Base-by-base conservation (phyloP, 108 stramenopile genomes). In the Nitzschia sp. region DNA sequence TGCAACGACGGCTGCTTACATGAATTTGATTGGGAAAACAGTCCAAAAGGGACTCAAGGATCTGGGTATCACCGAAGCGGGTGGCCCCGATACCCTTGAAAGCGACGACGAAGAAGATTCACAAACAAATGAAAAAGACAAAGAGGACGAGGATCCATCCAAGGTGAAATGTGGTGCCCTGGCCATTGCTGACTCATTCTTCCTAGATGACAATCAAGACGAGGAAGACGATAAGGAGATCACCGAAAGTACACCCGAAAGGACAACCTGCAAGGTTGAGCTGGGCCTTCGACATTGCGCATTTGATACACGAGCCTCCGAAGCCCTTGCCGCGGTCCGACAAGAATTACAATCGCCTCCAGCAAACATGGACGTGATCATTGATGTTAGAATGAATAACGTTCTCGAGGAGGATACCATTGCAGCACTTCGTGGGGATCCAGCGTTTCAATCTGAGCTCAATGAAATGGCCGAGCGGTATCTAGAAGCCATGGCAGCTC, bases 21-120 rank as follows among this genome's bases (percentile, higher is more conserved):
- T 94, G 76, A 84, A 72, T 42, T 76, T 80, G 46, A 64, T 89
- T 66, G 77, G 81, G 5, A 84, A 84, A 48, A 72, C 55, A 29
- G 45, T 94, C 5, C 82, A 83, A 62, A 84, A 73, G 59, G 78
- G 86, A 26, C 68, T 85, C 28, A 84, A 90, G 56, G 86, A 79
- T 51, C 68, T 78, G 56, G 85, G 84, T 45, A 54, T 83, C 17
- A 31, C 34, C 8, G 81, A 82, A 49, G 81, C 71, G 31, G 58
- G 46, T 30, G 59, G 71, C 9, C 35, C 42, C 1, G 70, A 75
- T 18, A 59, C 61, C 13, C 68, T 70, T 2, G 86, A 87, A 32
- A 85, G 79, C 64, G 88, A 92, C 49, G 87, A 86, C 45, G 88
- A 89, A 31, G 91, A 89, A 62, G 91, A 92, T 33, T 76, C 72